A percentile compares a stretch with the other conserved stretches of the same genome.
Conservation (phyloP, 768 basidiomycete genomes). For the Porpolomopsis calyptriformis region DNA sequence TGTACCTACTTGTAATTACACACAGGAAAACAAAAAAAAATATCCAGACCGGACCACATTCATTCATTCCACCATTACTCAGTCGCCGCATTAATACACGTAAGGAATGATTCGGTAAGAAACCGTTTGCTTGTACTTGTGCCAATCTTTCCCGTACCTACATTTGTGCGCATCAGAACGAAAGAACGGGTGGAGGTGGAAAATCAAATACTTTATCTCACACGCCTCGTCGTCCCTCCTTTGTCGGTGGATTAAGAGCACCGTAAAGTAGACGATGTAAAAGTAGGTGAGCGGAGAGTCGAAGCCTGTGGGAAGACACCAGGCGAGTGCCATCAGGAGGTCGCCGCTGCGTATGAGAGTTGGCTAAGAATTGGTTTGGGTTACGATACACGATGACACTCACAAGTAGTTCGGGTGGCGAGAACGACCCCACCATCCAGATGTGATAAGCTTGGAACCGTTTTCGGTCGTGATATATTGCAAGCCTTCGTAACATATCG, state of each 20-base stretch:
- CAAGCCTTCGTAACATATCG: constrained; percentile 41
- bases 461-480: constrained; percentile 68
- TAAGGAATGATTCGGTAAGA: constrained; percentile 82
- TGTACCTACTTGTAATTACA: too few species aligned
- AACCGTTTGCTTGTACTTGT: constrained; percentile 77
- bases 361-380: background rate
- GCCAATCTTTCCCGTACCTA: constrained; percentile 93
- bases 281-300: constrained; percentile 92
- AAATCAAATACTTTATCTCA: constrained; percentile 58
- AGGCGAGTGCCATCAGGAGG: constrained; percentile 80
- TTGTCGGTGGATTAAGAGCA: constrained; percentile 87
- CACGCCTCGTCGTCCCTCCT: constrained; percentile 87
- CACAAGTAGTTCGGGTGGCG: constrained; percentile 90
- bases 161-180: background rate
- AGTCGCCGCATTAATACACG: constrained; percentile 44
- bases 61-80: too few species aligned
- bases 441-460: constrained; percentile 84
- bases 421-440: constrained; percentile 95
- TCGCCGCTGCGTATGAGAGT: constrained; percentile 46
- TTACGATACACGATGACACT: constrained; percentile 13
- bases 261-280: constrained; percentile 80
- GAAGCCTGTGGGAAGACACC: constrained; percentile 91
- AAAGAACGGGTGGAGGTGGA: background rate
- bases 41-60: too few species aligned
- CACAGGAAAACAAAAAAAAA: too few species aligned